Base-by-base conservation (phyloP, 2,329 filamentous ascomycete species). In the Neurospora sp. region DNA sequence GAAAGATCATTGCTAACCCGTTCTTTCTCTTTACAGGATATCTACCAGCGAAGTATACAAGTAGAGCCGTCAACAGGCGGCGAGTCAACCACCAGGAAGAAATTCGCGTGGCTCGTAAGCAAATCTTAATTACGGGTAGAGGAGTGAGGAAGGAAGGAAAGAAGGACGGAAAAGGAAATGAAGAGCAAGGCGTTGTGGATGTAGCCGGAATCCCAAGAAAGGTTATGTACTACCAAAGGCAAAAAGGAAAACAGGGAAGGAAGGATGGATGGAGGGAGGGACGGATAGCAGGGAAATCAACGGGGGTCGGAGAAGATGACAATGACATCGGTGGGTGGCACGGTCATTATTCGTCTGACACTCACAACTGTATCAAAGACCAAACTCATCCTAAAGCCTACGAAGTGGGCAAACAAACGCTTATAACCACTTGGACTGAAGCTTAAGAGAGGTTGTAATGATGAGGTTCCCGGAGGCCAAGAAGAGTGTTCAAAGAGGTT, bases 71-170 rank as follows among this genome's bases (percentile, higher is more conserved):
- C 77, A 4, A 80, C 82, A 15, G 82, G 82, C 0, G 79, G 81
- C 6, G 74, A 80, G 5, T 76, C 80, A 17, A 87, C 82, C 36
- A 78, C 80, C 69, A 90, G 86, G 81, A 90, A 89, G 81, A 90
- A 89, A 77, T 90, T 90, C 75, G 86, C 86, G 11, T 90, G 88
- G 88, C 87, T 90, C 78, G 82, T 84, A 74, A 88, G 86, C 76
- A 83, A 71, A 58, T 46, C 69, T 62, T 62, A 62, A 62, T 62
- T 62, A 33, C 52, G 52, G 52, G 15, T 36, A 9, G 52, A 28
- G 46, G 8, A 28, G n/a, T 10, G 9, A 13, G 2, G 43, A 10
- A 52, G 43, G 43, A 15, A 52, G 43, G 43, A 28, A 28, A 4
- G 43, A 33, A 62, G 7, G 43, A 23, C 15, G n/a, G 42, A n/a